Evolutionary conservation across 2,329 filamentous ascomycete species (phyloP).

Genomic region (Aspergillus sp.): DNA sequence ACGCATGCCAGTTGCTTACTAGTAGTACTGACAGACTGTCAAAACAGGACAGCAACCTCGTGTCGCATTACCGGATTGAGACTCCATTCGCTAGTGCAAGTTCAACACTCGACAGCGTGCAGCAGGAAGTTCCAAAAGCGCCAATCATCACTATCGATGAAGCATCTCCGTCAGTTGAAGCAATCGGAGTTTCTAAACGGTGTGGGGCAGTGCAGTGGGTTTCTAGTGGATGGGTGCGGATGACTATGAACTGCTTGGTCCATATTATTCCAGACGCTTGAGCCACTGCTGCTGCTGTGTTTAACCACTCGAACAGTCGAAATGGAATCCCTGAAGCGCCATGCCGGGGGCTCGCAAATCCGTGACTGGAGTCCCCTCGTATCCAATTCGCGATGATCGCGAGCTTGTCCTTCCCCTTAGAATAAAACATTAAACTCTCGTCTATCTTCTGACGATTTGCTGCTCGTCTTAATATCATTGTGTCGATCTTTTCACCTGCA

Average conservation of each 20-base stretch:
- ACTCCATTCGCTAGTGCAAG: background rate
- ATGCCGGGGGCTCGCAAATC: background rate
- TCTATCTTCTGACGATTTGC: constrained; percentile 1
- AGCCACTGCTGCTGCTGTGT: background rate
- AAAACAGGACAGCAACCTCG: background rate
- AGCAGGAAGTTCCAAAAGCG: background rate
- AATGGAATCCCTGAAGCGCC: background rate
- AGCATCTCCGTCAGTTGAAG: background rate
- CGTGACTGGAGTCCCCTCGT: background rate
- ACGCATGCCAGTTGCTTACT: too few species aligned
- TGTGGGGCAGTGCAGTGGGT: background rate
- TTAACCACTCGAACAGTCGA: background rate
- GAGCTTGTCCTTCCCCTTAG: background rate
- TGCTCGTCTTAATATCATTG: constrained; percentile 6
- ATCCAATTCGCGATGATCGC: background rate
- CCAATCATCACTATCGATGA: background rate
- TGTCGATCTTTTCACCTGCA: background rate
- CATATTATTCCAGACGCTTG: too few species aligned
- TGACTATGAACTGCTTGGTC: too few species aligned
- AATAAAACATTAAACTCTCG: background rate
- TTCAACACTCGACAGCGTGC: background rate
- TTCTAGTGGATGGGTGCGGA: too few species aligned
- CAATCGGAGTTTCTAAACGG: constrained; percentile 1
- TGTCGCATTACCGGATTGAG: too few species aligned
- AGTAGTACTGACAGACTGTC: too few species aligned